These are phyloP conservation scores for Boletus vinaceobasis DNA, from an alignment of 768 basidiomycete species.

Conservation along the genomic window DNA sequence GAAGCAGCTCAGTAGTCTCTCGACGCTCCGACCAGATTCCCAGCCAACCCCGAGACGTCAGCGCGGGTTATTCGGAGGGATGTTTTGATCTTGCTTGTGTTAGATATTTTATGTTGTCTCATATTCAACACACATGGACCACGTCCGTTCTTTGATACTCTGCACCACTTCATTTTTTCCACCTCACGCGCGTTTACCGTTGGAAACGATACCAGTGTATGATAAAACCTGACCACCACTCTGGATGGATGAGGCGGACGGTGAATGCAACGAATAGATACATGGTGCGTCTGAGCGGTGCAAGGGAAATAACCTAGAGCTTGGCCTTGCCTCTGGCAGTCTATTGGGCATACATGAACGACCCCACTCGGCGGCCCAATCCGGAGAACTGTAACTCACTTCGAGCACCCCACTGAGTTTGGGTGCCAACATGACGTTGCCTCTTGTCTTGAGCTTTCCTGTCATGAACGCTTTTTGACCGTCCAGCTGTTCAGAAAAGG, in stretches of 20 bases:
- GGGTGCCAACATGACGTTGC: slow-evolving; percentile 92
- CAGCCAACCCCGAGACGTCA: slow-evolving; percentile 70
- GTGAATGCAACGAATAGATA: not conserved
- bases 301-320: slow-evolving; percentile 27
- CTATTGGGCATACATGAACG: slow-evolving; percentile 13
- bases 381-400: slow-evolving; percentile 37
- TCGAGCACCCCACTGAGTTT: slow-evolving; percentile 84
- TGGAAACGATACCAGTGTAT: slow-evolving; percentile 10
- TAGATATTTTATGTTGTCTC: not conserved
- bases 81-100: slow-evolving; percentile 52
- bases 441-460: slow-evolving; percentile 87
- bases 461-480: slow-evolving; percentile 97
- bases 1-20: slow-evolving; percentile 91
- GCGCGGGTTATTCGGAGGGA: slow-evolving; percentile 73
- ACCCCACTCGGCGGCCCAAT: not conserved
- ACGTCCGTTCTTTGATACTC: slow-evolving; percentile 7
- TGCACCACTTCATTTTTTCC: not conserved
- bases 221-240: slow-evolving; percentile 19
- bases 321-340: slow-evolving; percentile 40
- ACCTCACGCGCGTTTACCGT: not conserved
- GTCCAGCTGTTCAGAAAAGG: slow-evolving; percentile 49
- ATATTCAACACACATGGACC: slow-evolving; percentile 1
- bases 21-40: slow-evolving; percentile 81
- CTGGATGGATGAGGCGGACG: slow-evolving; percentile 1
- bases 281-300: too few species aligned